A percentile compares a stretch with the other conserved stretches of the same genome.
phyloP scores from a whole-genome alignment of 2,329 filamentous ascomycete species.

The Coniochaeta prunicola region DNA sequence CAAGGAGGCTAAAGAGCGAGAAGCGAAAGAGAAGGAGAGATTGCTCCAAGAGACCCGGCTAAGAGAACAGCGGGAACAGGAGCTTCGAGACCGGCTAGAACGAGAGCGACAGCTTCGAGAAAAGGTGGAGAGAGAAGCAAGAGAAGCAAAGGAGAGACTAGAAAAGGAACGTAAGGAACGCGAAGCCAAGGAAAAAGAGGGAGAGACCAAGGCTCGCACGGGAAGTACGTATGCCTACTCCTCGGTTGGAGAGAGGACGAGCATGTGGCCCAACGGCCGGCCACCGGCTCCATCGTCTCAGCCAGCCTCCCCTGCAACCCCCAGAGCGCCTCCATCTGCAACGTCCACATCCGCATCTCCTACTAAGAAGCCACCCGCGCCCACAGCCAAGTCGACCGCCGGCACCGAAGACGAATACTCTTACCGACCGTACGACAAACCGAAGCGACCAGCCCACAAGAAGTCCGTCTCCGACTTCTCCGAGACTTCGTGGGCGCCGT shows the following conservation, averaged over 20 bases:
- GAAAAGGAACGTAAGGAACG: constrained; percentile 21
- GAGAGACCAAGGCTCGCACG: constrained; percentile 26
- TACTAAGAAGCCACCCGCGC: constrained; percentile 32
- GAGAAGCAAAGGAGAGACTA: constrained; percentile 13
- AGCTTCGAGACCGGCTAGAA: constrained; percentile 13
- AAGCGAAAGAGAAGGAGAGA: constrained; percentile 31
- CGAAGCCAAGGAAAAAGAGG: constrained; percentile 19
- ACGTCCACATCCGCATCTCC: constrained; percentile 25
- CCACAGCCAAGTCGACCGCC: constrained; percentile 50
- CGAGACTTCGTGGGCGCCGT: constrained; percentile 80
- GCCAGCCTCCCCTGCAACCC: constrained; percentile 14
- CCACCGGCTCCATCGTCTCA: constrained; percentile 31
- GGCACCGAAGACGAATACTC: constrained; percentile 64
- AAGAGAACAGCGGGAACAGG: constrained; percentile 9
- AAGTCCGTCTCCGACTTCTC: constrained; percentile 68
- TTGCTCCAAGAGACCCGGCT: constrained; percentile 19
- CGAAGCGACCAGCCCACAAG: constrained; percentile 47
- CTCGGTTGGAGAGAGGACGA: constrained; percentile 60
- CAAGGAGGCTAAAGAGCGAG: constrained; percentile 28
- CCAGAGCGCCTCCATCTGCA: constrained; percentile 18
- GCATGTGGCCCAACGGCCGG: constrained; percentile 60
- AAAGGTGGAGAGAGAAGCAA: not conserved
- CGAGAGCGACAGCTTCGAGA: constrained; percentile 24
- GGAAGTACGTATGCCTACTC: constrained; percentile 55
- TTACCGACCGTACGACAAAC: constrained; percentile 70